These are phyloP conservation scores for Hsuehochloa calcarea DNA, from an alignment of 176 grass and related monocot species.

Conservation along the genomic window DNA sequence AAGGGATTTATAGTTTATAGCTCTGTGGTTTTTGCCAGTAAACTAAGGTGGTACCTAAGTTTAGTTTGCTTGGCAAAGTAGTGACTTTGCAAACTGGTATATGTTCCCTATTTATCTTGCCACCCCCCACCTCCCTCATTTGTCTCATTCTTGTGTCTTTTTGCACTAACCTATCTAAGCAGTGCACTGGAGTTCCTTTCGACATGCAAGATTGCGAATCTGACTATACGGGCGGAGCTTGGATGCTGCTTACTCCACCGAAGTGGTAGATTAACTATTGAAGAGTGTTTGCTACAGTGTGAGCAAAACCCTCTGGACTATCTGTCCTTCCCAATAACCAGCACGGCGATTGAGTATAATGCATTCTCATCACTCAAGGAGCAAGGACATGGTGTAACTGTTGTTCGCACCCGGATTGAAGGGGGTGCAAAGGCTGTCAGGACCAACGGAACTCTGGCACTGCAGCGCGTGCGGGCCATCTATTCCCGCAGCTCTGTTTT, in stretches of 20 bases:
- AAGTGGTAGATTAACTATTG: constrained; percentile 71
- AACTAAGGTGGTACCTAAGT: neutral
- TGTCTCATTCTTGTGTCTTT: neutral
- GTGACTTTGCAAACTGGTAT: neutral
- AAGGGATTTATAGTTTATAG: neutral
- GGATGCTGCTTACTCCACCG: constrained; percentile 88
- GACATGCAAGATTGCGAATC: constrained; percentile 83
- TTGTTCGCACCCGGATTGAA: constrained; percentile 84
- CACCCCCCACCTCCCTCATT: neutral
- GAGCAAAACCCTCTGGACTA: constrained; percentile 91
- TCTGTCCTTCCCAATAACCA: constrained; percentile 89
- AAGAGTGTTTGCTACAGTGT: constrained; percentile 88
- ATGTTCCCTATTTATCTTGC: neutral
- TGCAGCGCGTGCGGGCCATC: constrained; percentile 83
- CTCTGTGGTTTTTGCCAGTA: too few relatives aligned
- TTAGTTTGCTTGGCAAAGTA: neutral
- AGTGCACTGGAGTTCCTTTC: constrained; percentile 87
- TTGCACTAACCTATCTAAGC: neutral
- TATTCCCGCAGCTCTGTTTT: constrained; percentile 81
- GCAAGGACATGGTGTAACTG: constrained; percentile 61
- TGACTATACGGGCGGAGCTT: constrained; percentile 80
- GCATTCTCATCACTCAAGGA: constrained; percentile 35
- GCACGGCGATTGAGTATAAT: constrained; percentile 52
- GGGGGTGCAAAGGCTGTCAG: constrained; percentile 80
- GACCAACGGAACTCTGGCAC: constrained; percentile 65